phyloP scores from a whole-genome alignment of 495 filamentous ascomycete genomes.

The Hyaloscypha finlandica region DNA sequence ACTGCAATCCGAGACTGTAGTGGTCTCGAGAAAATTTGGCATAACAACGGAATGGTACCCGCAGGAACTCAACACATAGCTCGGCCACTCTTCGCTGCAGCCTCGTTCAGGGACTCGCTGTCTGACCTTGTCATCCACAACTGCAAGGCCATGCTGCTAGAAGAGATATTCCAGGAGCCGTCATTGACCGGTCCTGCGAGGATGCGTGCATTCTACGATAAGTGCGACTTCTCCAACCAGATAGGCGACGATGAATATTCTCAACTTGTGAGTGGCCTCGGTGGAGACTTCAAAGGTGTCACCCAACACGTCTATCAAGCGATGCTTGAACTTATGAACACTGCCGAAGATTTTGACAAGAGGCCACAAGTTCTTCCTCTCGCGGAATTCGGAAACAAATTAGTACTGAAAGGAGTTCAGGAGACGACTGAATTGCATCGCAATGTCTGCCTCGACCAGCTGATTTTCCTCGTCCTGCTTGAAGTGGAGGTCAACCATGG shows the following conservation, averaged over 20 bases:
- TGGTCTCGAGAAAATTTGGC: conserved; percentile 66
- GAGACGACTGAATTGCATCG: conserved; percentile 72
- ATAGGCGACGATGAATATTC: conserved; percentile 69
- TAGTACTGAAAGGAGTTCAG: conserved; percentile 72
- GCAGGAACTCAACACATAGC: conserved; percentile 16
- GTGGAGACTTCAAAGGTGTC: conserved; percentile 54
- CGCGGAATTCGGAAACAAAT: conserved; percentile 71
- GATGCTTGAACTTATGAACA: conserved; percentile 41
- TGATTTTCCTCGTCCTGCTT: conserved; percentile 81
- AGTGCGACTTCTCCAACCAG: conserved; percentile 68
- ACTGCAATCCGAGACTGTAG: conserved; percentile 79
- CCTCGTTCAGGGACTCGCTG: conserved; percentile 47
- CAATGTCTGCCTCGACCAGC: conserved; percentile 73
- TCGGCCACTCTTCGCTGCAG: conserved; percentile 26
- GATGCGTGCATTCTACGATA: conserved; percentile 70
- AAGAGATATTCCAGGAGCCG: conserved; percentile 70
- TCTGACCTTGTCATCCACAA: conserved; percentile 61
- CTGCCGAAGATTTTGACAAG: conserved; percentile 41
- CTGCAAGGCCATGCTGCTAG: conserved; percentile 59
- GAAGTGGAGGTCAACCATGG: conserved; percentile 73
- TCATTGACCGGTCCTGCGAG: conserved; percentile 66
- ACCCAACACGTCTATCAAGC: conserved; percentile 56
- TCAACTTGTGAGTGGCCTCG: conserved; percentile 55
- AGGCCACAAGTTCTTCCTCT: conserved; percentile 44
- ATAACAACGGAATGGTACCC: conserved; percentile 45